Percentiles rank a stretch among this genome's conserved stretches.
These are phyloP conservation scores for Candida insectalens DNA, from an alignment of 805 yeast species.

Conservation along the genomic window DNA sequence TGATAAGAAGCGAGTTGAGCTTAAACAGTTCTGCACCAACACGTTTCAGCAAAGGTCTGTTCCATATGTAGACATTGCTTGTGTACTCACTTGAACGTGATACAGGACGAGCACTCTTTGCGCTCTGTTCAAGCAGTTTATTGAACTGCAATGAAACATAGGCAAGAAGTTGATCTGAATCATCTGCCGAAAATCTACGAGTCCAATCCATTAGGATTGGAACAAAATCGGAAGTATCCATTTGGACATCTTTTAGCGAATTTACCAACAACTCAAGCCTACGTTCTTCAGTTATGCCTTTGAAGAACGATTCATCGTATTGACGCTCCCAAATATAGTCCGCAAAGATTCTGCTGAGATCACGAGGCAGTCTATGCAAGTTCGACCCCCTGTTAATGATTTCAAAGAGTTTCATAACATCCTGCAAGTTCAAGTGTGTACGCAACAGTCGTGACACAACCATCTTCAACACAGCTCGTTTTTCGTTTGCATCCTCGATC, in stretches of 20 bases:
- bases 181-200: background rate
- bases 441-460: background rate
- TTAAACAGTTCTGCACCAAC: background rate
- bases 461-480: background rate
- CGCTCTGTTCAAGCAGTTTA: no score
- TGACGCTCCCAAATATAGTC: background rate
- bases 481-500: background rate
- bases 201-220: slow-evolving; percentile 1
- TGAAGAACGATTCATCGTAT: background rate
- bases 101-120: no score
- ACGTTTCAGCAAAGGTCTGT: background rate
- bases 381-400: no score
- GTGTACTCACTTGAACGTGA: no score
- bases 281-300: background rate
- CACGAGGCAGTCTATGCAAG: no score
- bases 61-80: background rate
- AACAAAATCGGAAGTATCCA: background rate
- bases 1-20: background rate
- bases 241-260: background rate
- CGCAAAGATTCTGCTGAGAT: no score
- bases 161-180: no score
- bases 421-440: no score
- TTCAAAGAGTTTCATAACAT: no score
- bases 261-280: background rate
- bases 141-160: no score